phyloP scores from a whole-genome alignment of 2,329 filamentous ascomycete species.

The Fusarium stilboides region DNA sequence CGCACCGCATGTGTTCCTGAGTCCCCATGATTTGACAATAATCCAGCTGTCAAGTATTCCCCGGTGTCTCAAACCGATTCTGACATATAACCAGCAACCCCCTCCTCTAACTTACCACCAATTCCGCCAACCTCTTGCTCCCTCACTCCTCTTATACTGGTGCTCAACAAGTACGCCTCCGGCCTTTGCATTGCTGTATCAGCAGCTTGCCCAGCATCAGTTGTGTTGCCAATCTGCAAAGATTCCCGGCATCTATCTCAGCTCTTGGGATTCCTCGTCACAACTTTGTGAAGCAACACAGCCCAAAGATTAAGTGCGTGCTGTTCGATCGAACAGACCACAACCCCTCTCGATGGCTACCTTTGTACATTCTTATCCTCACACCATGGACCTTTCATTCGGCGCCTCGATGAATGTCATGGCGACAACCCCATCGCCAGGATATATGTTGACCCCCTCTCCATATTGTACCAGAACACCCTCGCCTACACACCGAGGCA shows the following conservation, averaged over 20 bases:
- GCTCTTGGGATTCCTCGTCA: not conserved
- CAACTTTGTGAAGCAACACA: not conserved
- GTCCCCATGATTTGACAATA: constrained; percentile 8
- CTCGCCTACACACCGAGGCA: constrained; percentile 40
- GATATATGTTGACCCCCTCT: constrained; percentile 41
- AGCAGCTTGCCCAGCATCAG: not conserved
- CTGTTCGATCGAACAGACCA: constrained; percentile 10
- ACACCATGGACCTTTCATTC: constrained; percentile 38
- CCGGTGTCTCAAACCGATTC: constrained; percentile 2
- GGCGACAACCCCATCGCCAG: constrained; percentile 35
- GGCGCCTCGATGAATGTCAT: constrained; percentile 31
- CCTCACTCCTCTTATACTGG: not conserved
- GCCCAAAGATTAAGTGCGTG: constrained; percentile 10
- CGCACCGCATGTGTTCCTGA: constrained; percentile 7
- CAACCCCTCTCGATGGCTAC: constrained; percentile 28
- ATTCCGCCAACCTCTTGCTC: not conserved
- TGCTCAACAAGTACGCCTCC: not conserved
- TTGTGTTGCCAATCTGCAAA: constrained; percentile 2
- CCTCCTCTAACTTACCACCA: not conserved
- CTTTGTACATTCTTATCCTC: constrained; percentile 41
- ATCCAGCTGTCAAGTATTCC: constrained; percentile 17
- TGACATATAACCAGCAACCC: constrained; percentile 33
- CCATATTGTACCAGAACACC: constrained; percentile 43
- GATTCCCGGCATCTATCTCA: not conserved
- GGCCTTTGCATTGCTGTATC: not conserved